Evolutionary conservation across 441 rosid species (phyloP), one percentile per base, ranked within the genome.

Genomic region (Populus hybrid): DNA sequence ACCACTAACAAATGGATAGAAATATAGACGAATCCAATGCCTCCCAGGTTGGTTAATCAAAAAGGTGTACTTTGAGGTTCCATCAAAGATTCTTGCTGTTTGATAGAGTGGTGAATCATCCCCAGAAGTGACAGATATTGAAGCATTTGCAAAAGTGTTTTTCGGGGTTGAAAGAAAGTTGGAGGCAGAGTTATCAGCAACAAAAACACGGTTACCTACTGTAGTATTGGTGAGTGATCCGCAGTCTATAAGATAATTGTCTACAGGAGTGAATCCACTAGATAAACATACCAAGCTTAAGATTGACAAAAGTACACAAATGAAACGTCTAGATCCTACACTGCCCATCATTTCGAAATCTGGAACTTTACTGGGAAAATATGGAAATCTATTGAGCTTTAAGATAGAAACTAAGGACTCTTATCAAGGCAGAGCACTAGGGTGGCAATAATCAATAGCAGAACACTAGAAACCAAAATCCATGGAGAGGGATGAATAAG

Each of bases 1-100:
- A 24, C 80, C 82, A 79, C 78, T 80, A 70, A 82, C 83, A 79
- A 93, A 95, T 1, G 98, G 92, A 72, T 84, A 76, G 87, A 95
- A 95, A 82, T 93, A 88, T 59, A 95, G 90, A 71, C 98, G 97
- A 79, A 93, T 90, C 97, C 97, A 95, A 72, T 91, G 95, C 74
- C 98, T 85, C 66, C 95, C 98, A 7, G 40, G 57, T 77, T 82
- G 88, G 64, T 79, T 24, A 53, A 93, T 79, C 9, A 92, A 64
- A 84, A 93, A 90, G 71, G 90, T 85, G 89, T 91, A 95, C 79
- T 66, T 86, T 0, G 98, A 81, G 68, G 84, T 81, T 36, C 82
- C 86, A 2, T 85, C 80, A 72, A 95, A 86, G 84, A 95, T 84
- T 84, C 94, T 86, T 0, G 97, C 97, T 2, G 98, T 87, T 75